Evolutionary conservation across 768 basidiomycete species (phyloP), one percentile per base, ranked within the genome.

Genomic region (Mycena indigotica): DNA sequence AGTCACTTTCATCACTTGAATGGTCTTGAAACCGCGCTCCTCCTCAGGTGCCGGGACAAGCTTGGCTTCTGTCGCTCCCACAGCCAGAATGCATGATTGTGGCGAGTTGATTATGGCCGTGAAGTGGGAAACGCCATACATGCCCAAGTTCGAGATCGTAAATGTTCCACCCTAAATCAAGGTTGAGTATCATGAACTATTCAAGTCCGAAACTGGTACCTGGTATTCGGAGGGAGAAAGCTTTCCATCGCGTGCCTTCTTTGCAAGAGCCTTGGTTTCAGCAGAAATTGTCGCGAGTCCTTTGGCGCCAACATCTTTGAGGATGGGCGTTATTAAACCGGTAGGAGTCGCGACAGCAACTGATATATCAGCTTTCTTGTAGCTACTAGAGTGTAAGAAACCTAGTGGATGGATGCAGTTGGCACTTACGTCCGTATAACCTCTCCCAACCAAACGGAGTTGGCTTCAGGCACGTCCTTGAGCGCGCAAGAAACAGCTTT

Each of bases 51-150:
- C 94, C 29, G 92, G 89, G 19, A 95, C 86, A 16, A 98, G 77
- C 52, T 88, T 89, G n/a, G 91, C 83, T 70, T 86, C 82, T 17
- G 93, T 94, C 19, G 87, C 82, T 30, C 97, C 95, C 65, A 98
- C 86, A 44, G 97, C 97, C 59, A 99, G 88, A 68, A 98, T 99
- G 76, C 95, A 98, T 46, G 93, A 92, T 75, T 98, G 97, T 24
- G 97, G 97, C 15, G 91, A 86, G 81, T 99, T 99, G 84, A 99
- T 96, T 78, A 99, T 98, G 46, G 97, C 97, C 15, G 95, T 98
- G 75, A 99, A 99, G 75, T 95, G 90, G 54, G 87, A 84, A 68
- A 98, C 84, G 60, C 91, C 95, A 70, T 83, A 97, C 97, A 99
- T 99, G 75, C 97, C 97, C 55, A 99, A 82, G 78, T 99, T 99